phyloP scores from a whole-genome alignment of 257 asterid genomes.

The Capsicum rhomboideum region DNA sequence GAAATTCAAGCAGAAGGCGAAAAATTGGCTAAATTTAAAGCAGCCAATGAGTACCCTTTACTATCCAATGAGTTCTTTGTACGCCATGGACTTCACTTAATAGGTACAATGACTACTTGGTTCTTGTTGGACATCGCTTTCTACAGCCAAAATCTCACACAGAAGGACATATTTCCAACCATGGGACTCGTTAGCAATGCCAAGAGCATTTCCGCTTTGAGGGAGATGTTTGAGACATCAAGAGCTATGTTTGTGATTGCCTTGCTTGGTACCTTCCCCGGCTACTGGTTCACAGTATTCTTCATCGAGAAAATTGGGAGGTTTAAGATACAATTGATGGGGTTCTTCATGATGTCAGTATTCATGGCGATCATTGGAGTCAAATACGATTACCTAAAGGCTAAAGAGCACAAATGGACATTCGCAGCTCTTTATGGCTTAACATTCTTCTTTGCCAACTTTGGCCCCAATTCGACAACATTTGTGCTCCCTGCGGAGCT shows the following conservation, averaged over 20 bases:
- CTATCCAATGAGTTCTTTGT: slow-evolving; percentile 21
- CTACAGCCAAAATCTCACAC: slow-evolving; percentile 38
- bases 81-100: slow-evolving; percentile 38
- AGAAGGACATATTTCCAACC: slow-evolving; percentile 32
- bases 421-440: slow-evolving; percentile 1
- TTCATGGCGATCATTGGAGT: background rate
- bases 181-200: slow-evolving; percentile 29
- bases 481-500: slow-evolving; percentile 2
- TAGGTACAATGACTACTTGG: slow-evolving; percentile 33
- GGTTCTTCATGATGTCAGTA: background rate
- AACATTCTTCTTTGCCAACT: slow-evolving; percentile 2
- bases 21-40: slow-evolving; percentile 11
- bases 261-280: background rate
- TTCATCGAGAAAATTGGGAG: background rate
- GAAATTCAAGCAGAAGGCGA: slow-evolving; percentile 52
- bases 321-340: slow-evolving; percentile 12
- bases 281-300: slow-evolving; percentile 1
- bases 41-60: slow-evolving; percentile 26
- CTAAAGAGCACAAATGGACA: background rate
- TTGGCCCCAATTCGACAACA: background rate
- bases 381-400: background rate
- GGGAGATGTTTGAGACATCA: slow-evolving; percentile 18
- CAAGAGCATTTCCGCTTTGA: slow-evolving; percentile 18
- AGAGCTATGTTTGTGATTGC: background rate
- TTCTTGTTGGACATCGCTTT: slow-evolving; percentile 35